These are phyloP conservation scores for Boechera stricta DNA, from an alignment of 345 rosid species.

Conservation along the genomic window DNA sequence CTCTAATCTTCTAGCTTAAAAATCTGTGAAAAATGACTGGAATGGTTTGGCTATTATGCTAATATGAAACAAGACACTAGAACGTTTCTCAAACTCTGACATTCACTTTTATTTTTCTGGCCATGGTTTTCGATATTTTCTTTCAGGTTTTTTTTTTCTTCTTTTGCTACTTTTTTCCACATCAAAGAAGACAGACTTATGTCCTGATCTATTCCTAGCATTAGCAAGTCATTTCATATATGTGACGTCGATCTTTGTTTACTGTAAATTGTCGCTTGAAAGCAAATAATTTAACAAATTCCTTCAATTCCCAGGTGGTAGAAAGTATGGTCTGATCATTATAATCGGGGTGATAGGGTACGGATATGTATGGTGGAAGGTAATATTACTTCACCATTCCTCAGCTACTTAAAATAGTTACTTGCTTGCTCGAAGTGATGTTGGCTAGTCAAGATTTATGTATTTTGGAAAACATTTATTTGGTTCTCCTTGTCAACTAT, in stretches of 20 bases:
- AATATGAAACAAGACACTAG: constrained; percentile 3
- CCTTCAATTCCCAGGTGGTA: constrained; percentile 34
- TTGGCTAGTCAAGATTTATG: constrained; percentile 17
- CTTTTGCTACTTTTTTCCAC: constrained; percentile 9
- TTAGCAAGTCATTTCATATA: not conserved
- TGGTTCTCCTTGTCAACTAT: constrained; percentile 9
- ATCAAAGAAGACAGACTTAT: not conserved
- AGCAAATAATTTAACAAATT: constrained; percentile 1
- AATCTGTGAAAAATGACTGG: not conserved
- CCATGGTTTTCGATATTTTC: constrained; percentile 2
- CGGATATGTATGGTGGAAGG: constrained; percentile 51
- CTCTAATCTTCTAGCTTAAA: constrained; percentile 1
- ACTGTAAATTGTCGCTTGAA: not conserved
- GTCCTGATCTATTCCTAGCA: not conserved
- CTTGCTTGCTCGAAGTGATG: constrained; percentile 15
- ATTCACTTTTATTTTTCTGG: constrained; percentile 8
- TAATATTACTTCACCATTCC: constrained; percentile 17
- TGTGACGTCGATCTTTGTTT: constrained; percentile 11
- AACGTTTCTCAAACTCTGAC: constrained; percentile 1
- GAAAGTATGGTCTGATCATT: constrained; percentile 42
- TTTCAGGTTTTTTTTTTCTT: not conserved
- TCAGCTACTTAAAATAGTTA: constrained; percentile 6
- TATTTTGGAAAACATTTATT: not conserved
- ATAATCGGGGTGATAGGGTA: constrained; percentile 45
- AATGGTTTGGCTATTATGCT: constrained; percentile 10